Evolutionary conservation across 805 yeast species (phyloP).

Genomic region (Suhomyces canberraensis): DNA sequence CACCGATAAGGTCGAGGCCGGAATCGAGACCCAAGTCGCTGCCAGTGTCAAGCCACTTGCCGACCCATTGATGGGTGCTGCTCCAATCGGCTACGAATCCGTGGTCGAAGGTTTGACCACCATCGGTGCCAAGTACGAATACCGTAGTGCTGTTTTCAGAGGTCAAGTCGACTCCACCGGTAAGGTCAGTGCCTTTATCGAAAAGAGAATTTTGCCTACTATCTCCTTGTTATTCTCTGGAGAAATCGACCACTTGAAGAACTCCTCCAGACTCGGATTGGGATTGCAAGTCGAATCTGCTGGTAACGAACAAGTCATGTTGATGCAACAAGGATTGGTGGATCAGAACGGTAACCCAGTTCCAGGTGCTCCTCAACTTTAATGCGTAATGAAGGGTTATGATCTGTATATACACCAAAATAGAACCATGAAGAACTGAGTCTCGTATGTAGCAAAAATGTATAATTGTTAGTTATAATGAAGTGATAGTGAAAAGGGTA

Average conservation of each 20-base stretch:
- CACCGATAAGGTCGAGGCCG: conserved; percentile 91
- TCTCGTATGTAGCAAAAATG: too few relatives aligned
- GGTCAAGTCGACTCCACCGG: conserved; percentile 92
- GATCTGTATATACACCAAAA: too few relatives aligned
- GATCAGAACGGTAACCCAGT: conserved; percentile 85
- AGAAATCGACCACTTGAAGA: conserved; percentile 79
- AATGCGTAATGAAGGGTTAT: too few relatives aligned
- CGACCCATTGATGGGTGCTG: conserved; percentile 69
- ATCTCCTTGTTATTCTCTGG: conserved; percentile 85
- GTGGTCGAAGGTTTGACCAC: conserved; percentile 89
- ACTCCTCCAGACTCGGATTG: conserved; percentile 78
- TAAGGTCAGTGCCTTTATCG: conserved; percentile 85
- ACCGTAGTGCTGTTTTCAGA: conserved; percentile 92
- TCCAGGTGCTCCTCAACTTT: conserved; percentile 69
- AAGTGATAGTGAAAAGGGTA: too few relatives aligned
- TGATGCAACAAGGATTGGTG: conserved; percentile 84
- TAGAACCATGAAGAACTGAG: too few relatives aligned
- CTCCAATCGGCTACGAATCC: conserved; percentile 79
- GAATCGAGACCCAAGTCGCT: conserved; percentile 80
- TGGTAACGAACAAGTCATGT: conserved; percentile 87
- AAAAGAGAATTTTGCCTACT: conserved; percentile 90
- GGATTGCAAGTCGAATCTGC: conserved; percentile 96
- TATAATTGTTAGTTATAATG: too few relatives aligned
- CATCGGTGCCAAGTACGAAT: conserved; percentile 95
- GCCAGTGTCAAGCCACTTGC: conserved; percentile 73